phyloP scores from a whole-genome alignment of 2,329 filamentous ascomycete genomes.

The Rhynchosporium secalis region DNA sequence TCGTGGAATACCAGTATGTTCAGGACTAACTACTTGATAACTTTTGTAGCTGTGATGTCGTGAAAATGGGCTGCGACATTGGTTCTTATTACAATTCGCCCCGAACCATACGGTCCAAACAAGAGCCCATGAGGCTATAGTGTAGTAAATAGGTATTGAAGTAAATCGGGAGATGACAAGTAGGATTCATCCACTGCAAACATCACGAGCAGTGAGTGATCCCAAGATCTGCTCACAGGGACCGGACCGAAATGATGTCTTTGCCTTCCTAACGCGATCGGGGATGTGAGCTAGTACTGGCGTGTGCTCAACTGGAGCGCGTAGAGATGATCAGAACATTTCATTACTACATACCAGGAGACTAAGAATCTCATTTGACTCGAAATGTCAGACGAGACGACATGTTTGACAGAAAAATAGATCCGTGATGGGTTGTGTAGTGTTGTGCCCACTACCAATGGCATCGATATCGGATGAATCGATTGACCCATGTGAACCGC shows the following conservation, averaged over 20 bases:
- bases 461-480: neutral
- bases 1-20: neutral
- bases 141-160: neutral
- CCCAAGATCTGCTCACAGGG: neutral
- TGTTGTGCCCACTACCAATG: neutral
- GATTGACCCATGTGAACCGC: neutral
- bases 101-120: neutral
- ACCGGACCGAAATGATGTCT: constrained; percentile 1
- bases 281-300: too few relatives aligned
- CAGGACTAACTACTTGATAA: too few relatives aligned
- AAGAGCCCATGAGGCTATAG: neutral
- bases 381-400: too few relatives aligned
- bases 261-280: neutral
- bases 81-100: neutral
- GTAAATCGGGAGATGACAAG: neutral
- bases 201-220: neutral
- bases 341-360: too few relatives aligned
- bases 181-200: neutral
- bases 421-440: too few relatives aligned
- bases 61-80: neutral
- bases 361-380: too few relatives aligned
- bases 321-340: too few relatives aligned
- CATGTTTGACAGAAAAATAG: too few relatives aligned
- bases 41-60: neutral
- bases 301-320: too few relatives aligned